Base-by-base conservation (phyloP, 805 yeast species). In the Teunomyces cretensis region DNA sequence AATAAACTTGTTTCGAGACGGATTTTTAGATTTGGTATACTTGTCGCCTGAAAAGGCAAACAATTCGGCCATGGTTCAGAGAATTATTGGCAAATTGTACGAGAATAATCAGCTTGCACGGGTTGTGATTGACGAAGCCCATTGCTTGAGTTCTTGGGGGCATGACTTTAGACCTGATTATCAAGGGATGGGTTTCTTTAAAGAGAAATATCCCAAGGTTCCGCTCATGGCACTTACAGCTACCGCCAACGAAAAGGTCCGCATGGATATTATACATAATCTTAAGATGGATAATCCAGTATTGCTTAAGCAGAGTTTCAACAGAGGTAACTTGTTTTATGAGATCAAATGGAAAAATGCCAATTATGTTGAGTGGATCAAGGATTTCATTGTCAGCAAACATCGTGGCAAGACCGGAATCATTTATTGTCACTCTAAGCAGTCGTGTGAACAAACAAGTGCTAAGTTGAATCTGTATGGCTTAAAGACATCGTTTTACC, bases 121-220 rank as follows among this genome's bases (percentile, higher is more conserved):
- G 43, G 76, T 94, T 31, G 96, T 94, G 9, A 89, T 94, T 37
- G 99, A 94, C 67, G 99, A 89, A 61, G 99, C 99, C 0, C 99
- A 94, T 67, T 94, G 99, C 75, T 96, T 94, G 37, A 88, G 96
- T 42, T 86, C 95, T 9, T 94, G 99, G 99, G 99, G 99, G 15
- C 99, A 94, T 65, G 99, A 94, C 65, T 94, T 94, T 64, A 75
- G 99, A 42, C 97, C 98, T 0, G 98, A 94, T 64, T 94, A 94
- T 68, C 88, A 90, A 56, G 86, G 84, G 9, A 72, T 94, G 58
- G 80, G 81, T 30, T 77, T 75, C 52, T 87, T 94, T 64, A 89
- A 89, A 57, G 64, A 68, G 14, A 76, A 80, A 40, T 94, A 78
- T 59, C 95, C 96, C 0, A 77, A 76, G 42, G 80, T 89, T 4